Evolutionary conservation across 352 stramenopile species (phyloP).

Genomic region (Pythium insidiosum): DNA sequence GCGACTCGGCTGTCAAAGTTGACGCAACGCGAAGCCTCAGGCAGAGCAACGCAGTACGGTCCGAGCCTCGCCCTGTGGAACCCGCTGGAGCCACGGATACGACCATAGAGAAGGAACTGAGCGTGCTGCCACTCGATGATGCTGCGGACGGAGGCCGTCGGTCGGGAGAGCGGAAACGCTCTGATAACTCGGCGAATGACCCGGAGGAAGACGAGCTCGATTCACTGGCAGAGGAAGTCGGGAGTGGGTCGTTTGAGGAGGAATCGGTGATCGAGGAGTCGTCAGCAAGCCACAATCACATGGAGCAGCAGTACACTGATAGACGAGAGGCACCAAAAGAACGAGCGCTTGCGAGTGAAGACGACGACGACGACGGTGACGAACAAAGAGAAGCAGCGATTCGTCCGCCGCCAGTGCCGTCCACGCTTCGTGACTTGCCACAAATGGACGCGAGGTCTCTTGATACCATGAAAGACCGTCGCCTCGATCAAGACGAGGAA

Average conservation of each 20-base stretch:
- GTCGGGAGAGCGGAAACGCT: too few species aligned
- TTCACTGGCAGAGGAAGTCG: slow-evolving; percentile 35
- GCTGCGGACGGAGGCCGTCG: too few species aligned
- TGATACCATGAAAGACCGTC: too few species aligned
- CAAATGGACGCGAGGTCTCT: slow-evolving; percentile 4
- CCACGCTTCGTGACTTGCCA: slow-evolving; percentile 5
- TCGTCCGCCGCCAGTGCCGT: slow-evolving; percentile 10
- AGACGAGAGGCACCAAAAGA: not conserved
- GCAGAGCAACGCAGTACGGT: too few species aligned
- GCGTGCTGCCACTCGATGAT: too few species aligned
- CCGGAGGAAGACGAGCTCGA: not conserved
- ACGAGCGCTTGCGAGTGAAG: slow-evolving; percentile 7
- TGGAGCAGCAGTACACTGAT: not conserved
- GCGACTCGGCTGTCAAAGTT: not conserved
- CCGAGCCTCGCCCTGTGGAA: too few species aligned
- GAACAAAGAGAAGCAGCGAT: slow-evolving; percentile 14
- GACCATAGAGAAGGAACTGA: too few species aligned
- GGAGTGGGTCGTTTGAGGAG: slow-evolving; percentile 45
- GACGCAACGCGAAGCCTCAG: not conserved
- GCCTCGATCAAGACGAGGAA: not conserved
- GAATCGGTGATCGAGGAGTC: slow-evolving; percentile 38
- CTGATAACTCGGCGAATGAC: not conserved
- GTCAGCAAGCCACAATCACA: slow-evolving; percentile 8
- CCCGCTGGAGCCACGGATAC: too few species aligned
- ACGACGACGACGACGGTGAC: slow-evolving; percentile 8